Evolutionary conservation across 768 basidiomycete species (phyloP), one percentile per base, ranked within the genome.

Genomic region (Suillus subluteus): DNA sequence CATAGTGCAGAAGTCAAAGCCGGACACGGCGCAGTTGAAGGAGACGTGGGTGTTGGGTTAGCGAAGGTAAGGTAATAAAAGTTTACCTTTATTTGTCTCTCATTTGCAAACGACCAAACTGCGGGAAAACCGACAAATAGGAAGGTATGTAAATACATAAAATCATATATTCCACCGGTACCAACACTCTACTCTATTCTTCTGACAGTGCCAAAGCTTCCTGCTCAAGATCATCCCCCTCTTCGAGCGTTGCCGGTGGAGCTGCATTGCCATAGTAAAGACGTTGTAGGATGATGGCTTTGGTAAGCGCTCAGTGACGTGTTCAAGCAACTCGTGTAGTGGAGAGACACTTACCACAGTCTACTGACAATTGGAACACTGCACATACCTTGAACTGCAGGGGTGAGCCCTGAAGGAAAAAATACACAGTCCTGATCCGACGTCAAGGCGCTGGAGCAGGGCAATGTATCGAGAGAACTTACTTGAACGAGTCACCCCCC

Each of bases 401-500:
- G 1, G 92, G 90, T 0, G 89, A 89, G 15, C 81, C 75, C 73
- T 91, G 85, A 59, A 88, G 68, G 78, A 95, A 94, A 78, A 95
- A 95, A 73, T 95, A 95, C 4, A 84, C 83, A 13, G 90, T 88
- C 75, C 93, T 95, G 71, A 6, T 38, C 64, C 58, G 52, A 70
- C 55, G 65, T 79, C 65, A 79, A 66, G 26, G 48, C 37, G 62
- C 61, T 67, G 56, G 26, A 58, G 23, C 21, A 43, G 46, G 55
- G 35, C 66, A 40, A 65, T 66, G 32, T 63, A 58, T 64, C 50
- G 71, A 48, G 56, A 61, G 38, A 66, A 67, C 83, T 68, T 71
- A 93, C 94, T 95, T 95, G 86, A 92, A 95, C 21, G 87, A 77
- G 77, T 95, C 94, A 69, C 94, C 94, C 66, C 90, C 92, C 56